phyloP scores from a whole-genome alignment of 768 basidiomycete species.

The Piloderma croceum region DNA sequence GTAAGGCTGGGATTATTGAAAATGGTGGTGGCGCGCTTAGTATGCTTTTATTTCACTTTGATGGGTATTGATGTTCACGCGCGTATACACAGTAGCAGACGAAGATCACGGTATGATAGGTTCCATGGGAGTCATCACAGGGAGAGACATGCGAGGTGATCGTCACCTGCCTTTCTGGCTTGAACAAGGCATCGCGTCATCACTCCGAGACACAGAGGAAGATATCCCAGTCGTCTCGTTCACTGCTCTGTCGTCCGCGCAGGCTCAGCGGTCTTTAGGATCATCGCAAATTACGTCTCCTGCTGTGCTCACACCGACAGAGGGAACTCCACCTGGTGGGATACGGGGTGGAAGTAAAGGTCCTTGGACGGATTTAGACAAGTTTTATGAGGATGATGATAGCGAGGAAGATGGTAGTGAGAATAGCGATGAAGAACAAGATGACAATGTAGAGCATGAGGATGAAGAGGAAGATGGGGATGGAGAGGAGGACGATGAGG shows the following conservation, averaged over 20 bases:
- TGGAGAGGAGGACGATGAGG: constrained; percentile 9
- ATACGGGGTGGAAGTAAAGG: constrained; percentile 35
- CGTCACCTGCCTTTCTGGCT: constrained; percentile 77
- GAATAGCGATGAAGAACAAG: constrained; percentile 20
- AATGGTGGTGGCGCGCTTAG: constrained; percentile 27
- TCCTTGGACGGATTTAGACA: constrained; percentile 58
- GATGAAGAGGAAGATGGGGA: constrained; percentile 26
- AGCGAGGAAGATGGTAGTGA: constrained; percentile 26
- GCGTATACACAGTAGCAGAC: constrained; percentile 18
- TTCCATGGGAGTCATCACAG: constrained; percentile 57
- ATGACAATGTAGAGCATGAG: constrained; percentile 16
- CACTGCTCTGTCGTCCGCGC: constrained; percentile 32
- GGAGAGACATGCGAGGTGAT: constrained; percentile 48
- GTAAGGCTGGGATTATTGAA: constrained; percentile 51
- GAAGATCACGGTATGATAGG: constrained; percentile 49
- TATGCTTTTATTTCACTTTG: background rate
- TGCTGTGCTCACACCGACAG: constrained; percentile 53
- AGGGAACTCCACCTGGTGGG: constrained; percentile 40
- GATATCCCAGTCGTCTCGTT: constrained; percentile 34
- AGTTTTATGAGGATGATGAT: constrained; percentile 60
- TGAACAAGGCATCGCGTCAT: constrained; percentile 76
- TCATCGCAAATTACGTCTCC: constrained; percentile 33
- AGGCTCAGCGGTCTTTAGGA: constrained; percentile 21
- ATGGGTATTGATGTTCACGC: background rate
- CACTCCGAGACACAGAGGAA: constrained; percentile 64